These are phyloP conservation scores for Filosporella fistucella DNA, from an alignment of 495 filamentous ascomycete genomes.

Conservation along the genomic window DNA sequence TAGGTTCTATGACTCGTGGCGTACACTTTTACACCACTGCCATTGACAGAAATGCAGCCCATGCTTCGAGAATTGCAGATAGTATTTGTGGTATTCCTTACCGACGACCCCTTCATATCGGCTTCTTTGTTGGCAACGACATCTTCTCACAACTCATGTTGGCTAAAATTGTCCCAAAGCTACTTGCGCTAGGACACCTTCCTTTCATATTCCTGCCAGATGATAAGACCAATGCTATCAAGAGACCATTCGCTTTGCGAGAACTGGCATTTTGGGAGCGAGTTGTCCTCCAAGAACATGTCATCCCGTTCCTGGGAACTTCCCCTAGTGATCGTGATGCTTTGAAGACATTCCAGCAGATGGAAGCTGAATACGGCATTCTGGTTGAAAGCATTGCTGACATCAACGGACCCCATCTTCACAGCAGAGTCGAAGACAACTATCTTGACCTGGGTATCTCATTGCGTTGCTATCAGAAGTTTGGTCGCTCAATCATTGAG, in stretches of 20 bases:
- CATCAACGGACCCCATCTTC: neutral
- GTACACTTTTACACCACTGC: constrained; percentile 1
- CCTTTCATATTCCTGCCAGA: neutral
- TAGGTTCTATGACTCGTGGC: neutral
- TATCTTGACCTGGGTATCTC: neutral
- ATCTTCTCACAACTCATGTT: constrained; percentile 1
- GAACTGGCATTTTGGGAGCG: neutral
- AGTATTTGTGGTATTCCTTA: neutral
- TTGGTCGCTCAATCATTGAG: neutral
- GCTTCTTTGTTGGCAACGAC: neutral
- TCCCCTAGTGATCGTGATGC: neutral
- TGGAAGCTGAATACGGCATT: neutral
- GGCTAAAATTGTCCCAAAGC: neutral
- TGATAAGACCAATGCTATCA: neutral
- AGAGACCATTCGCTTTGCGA: neutral
- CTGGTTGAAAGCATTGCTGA: neutral
- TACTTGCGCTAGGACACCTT: neutral
- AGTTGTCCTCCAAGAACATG: neutral
- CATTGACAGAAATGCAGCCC: neutral
- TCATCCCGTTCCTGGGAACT: neutral
- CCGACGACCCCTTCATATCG: neutral
- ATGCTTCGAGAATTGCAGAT: constrained; percentile 4
- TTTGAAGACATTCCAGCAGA: neutral
- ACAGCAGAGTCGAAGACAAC: neutral
- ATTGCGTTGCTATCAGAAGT: neutral